Evolutionary conservation across 2,329 filamentous ascomycete genomes (phyloP), one percentile per base, ranked within the genome.

Genomic region (Aspergillus cejpii): DNA sequence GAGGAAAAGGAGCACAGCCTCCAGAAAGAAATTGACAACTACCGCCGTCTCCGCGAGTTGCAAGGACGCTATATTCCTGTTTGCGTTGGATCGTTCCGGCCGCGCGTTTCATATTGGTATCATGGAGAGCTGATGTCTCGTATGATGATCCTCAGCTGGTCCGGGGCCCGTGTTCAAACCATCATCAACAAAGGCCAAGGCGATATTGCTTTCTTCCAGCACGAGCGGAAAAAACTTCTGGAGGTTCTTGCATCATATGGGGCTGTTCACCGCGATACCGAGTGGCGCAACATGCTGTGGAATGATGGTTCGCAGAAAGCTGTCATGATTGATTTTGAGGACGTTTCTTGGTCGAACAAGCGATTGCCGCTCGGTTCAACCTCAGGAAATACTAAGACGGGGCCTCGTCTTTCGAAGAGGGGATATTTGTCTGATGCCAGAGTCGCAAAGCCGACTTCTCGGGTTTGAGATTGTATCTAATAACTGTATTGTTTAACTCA

Each of bases 251-350:
- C 36, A 10, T 48, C 41, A n/a, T 31, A 48, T 33, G 50, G 55
- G 37, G 48, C 54, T 29, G 14, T 49, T 24, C 50, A 59, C 17
- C 2, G 47, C 24, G 53, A 61, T 23, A 52, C 33, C 34, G 49
- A 53, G 29, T 57, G 50, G 51, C 55, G 53, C 11, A 61, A 61
- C 46, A 53, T 61, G 42, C 28, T 61, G 28, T 58, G 51, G 52
- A 49, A 61, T 50, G 44, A 56, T 12, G 14, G 15, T 1, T 15
- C 23, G 17, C 6, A 43, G 34, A 26, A 31, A 41, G 42, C 58
- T 14, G 10, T 61, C 17, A 46, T 59, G 39, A 52, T 60, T 51
- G 53, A 61, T 40, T 53, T 62, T 31, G 59, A 62, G 40, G 52
- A 58, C 15, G 15, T 61, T n/a, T n/a, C n/a, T n/a, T n/a, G n/a